Conservation (phyloP, 345 rosid species). For the Linum tenue region DNA sequence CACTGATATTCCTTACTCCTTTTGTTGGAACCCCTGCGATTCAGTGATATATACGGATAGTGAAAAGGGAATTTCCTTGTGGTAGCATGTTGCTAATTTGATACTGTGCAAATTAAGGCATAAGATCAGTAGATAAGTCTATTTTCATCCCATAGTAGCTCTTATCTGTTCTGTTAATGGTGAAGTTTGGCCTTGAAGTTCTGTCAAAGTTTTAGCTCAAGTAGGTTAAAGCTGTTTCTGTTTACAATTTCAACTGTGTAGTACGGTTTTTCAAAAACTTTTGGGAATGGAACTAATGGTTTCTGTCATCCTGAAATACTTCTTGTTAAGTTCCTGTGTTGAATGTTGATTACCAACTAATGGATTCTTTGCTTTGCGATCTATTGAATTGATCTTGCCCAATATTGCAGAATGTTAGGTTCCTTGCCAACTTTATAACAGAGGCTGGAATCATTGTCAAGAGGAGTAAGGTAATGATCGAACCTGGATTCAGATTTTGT, state of each 20-base stretch:
- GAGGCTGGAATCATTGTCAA: constrained; percentile 77
- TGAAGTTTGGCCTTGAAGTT: neutral
- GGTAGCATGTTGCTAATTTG: neutral
- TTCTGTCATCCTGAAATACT: neutral
- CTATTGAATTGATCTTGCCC: neutral
- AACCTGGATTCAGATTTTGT: neutral
- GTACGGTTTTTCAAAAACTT: neutral
- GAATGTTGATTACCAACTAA: neutral
- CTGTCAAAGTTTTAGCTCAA: neutral
- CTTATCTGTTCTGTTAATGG: neutral
- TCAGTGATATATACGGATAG: neutral
- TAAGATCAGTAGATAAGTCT: too few species aligned
- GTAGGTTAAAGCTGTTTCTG: neutral
- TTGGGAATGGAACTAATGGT: neutral
- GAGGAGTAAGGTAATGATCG: constrained; percentile 51
- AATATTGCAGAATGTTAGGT: constrained; percentile 62
- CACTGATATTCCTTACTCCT: neutral
- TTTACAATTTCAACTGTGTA: neutral
- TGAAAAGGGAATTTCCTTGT: neutral
- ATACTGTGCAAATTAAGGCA: neutral
- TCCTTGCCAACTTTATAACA: constrained; percentile 71
- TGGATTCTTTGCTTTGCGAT: neutral
- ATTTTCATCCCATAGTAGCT: too few species aligned
- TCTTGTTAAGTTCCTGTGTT: neutral
- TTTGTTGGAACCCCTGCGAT: neutral